Conservation (phyloP, 1,284 basidiomycete genomes). For the Ganoderma sp. region DNA sequence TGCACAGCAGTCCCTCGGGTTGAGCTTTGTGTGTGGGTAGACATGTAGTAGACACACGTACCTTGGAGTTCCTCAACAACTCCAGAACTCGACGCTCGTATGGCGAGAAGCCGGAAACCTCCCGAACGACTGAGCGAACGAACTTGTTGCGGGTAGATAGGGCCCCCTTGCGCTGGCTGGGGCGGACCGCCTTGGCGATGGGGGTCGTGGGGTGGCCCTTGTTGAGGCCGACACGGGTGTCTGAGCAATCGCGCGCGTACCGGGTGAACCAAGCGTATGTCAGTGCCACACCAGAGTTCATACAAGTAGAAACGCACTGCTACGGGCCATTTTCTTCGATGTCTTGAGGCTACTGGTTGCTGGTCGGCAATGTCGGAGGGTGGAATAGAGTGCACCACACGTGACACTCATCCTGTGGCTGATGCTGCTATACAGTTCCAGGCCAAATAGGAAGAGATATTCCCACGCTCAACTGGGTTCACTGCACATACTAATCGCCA, state of each 20-base stretch:
- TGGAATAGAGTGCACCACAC: conserved; percentile 30
- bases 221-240: conserved; percentile 91
- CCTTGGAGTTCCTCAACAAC: conserved; percentile 98
- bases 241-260: conserved; percentile 48
- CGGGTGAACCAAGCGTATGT: conserved; percentile 2
- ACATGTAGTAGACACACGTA: conserved; percentile 46
- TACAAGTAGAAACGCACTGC: conserved; percentile 52
- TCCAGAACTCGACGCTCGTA: conserved; percentile 99
- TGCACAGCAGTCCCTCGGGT: conserved; percentile 39
- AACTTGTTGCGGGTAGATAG: conserved; percentile 88
- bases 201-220: conserved; percentile 92
- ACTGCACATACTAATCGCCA: not conserved
- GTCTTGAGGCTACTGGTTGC: conserved; percentile 60
- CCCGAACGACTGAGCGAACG: conserved; percentile 89
- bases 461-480: not conserved
- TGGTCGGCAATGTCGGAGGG: conserved; percentile 32
- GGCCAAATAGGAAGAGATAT: conserved; percentile 9
- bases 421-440: conserved; percentile 52
- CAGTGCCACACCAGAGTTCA: conserved; percentile 14
- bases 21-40: not conserved
- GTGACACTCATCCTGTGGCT: conserved; percentile 43
- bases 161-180: conserved; percentile 92
- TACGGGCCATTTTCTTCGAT: conserved; percentile 71
- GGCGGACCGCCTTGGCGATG: conserved; percentile 80
- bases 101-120: conserved; percentile 97